These are phyloP conservation scores for Omphalotus olearius DNA, from an alignment of 1,284 basidiomycete species.

Conservation along the genomic window DNA sequence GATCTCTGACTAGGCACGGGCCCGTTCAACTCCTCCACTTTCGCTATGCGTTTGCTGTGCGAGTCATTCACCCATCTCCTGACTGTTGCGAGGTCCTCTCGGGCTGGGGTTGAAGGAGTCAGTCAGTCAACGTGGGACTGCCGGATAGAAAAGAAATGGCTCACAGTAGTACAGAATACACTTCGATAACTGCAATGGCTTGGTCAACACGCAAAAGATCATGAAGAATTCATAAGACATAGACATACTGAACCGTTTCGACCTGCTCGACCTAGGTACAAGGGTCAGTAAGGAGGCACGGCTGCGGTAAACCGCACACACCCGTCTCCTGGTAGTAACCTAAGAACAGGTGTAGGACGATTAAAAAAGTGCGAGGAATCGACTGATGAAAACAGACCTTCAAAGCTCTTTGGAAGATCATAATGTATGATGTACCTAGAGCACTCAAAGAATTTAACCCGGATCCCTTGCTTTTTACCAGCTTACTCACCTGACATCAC, in stretches of 20 bases:
- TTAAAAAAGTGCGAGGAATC: slow-evolving; percentile 4
- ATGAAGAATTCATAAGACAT: slow-evolving; percentile 21
- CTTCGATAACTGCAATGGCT: slow-evolving; percentile 58
- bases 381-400: slow-evolving; percentile 44
- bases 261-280: slow-evolving; percentile 65
- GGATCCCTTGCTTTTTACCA: slow-evolving; percentile 15
- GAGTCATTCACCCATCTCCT: slow-evolving; percentile 48
- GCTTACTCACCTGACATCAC: slow-evolving; percentile 69
- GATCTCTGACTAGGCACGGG: slow-evolving; percentile 65
- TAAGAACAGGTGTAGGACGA: slow-evolving; percentile 22
- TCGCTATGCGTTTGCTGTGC: slow-evolving; percentile 38
- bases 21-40: slow-evolving; percentile 38
- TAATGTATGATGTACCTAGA: slow-evolving; percentile 72
- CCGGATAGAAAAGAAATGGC: slow-evolving; percentile 18
- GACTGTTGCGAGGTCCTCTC: slow-evolving; percentile 66
- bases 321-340: slow-evolving; percentile 91
- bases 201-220: background rate
- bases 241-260: slow-evolving; percentile 69
- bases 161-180: slow-evolving; percentile 81
- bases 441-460: slow-evolving; percentile 12
- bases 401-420: slow-evolving; percentile 80
- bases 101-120: slow-evolving; percentile 41
- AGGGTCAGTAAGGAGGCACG: background rate
- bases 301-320: slow-evolving; percentile 17
- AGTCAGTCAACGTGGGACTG: background rate